A percentile compares a stretch with the other conserved stretches of the same genome.
phyloP scores from a whole-genome alignment of 2,329 filamentous ascomycete species.

The Aspergillus thermomutatus region DNA sequence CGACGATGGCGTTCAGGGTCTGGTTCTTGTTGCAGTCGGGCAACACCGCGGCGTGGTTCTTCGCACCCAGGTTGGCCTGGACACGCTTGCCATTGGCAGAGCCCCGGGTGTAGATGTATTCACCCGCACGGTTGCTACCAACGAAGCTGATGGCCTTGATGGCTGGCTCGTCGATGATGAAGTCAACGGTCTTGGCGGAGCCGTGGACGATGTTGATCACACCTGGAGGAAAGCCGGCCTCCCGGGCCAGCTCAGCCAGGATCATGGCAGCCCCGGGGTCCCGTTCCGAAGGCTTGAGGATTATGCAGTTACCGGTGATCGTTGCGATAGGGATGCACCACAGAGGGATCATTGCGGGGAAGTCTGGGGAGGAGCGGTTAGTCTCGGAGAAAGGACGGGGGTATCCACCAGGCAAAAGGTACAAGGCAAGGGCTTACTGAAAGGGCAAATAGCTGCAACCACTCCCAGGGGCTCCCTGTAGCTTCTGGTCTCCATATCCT shows the following conservation, averaged over 20 bases:
- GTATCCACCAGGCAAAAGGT: neutral
- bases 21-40: conserved; percentile 70
- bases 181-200: conserved; percentile 62
- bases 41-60: conserved; percentile 66
- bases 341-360: conserved; percentile 68
- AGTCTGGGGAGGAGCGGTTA: conserved; percentile 46
- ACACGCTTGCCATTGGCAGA: conserved; percentile 69
- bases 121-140: conserved; percentile 64
- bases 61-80: conserved; percentile 66
- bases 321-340: conserved; percentile 65
- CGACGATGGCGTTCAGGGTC: conserved; percentile 62
- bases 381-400: conserved; percentile 5
- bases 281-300: conserved; percentile 65
- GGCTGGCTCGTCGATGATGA: conserved; percentile 64
- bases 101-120: conserved; percentile 66
- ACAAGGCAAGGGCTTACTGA: conserved; percentile 47
- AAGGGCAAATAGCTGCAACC: conserved; percentile 64
- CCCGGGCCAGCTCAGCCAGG: conserved; percentile 59
- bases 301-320: conserved; percentile 61
- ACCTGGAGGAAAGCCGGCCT: conserved; percentile 63
- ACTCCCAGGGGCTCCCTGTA: conserved; percentile 65
- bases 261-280: conserved; percentile 66
- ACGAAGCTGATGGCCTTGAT: conserved; percentile 70
- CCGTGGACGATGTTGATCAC: conserved; percentile 67
- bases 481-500: conserved; percentile 67